Evolutionary conservation across 1,284 basidiomycete species (phyloP), one percentile per base, ranked within the genome.

Genomic region (Boletus calvinii): DNA sequence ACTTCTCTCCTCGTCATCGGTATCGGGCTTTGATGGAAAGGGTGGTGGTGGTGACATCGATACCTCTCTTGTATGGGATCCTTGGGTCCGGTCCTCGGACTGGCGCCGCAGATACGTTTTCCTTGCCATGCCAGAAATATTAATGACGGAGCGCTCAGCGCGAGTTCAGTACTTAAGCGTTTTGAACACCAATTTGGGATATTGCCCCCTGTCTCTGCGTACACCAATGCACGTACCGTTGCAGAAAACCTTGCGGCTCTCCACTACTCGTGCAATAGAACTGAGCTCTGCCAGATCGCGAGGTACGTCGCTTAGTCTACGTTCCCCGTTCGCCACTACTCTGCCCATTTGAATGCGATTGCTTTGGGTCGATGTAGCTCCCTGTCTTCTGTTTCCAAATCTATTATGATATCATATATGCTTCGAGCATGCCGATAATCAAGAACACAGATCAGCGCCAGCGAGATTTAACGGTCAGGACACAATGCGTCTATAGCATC

Each of bases 91-190:
- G 15, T 22, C 37, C 20, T 50, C 24, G 7, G 40, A 34, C n/a
- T 36, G 51, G n/a, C 13, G n/a, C 22, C 4, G 41, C 13, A 48
- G 22, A 34, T 36, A 12, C 1, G 15, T 37, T 22, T 58, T 39
- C 26, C 10, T 53, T 17, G 46, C 17, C 59, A 61, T 62, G 11
- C 34, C 31, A 13, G 20, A 5, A n/a, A 24, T n/a, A n/a, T n/a
- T n/a, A n/a, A n/a, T 18, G 26, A 39, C n/a, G 36, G 29, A 32
- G 24, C 30, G n/a, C n/a, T n/a, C n/a, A 44, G 31, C 7, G 5
- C 26, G 22, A 26, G n/a, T 11, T 31, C 8, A n/a, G 12, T 12
- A 20, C 2, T 41, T 24, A 41, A 38, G 32, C 34, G 12, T 55
- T 40, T 22, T 1, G 18, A 20, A 35, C 15, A 38, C 59, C 40